phyloP scores from a whole-genome alignment of 2,329 filamentous ascomycete genomes.

The Trichoderma lentiforme region DNA sequence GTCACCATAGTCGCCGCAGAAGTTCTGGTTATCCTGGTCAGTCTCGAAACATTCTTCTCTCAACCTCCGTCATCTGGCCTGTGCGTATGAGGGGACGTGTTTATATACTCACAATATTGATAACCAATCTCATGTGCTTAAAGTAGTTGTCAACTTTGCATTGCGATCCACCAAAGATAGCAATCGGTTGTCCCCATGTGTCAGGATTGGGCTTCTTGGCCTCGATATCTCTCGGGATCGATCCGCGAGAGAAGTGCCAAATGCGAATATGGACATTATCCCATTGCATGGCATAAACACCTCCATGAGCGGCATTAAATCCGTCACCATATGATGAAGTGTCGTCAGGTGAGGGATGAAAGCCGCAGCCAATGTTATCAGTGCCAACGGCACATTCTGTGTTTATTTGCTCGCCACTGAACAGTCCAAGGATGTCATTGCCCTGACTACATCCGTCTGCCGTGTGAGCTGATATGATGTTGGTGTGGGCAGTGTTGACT shows the following conservation, averaged over 20 bases:
- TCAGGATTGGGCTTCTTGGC: conserved; percentile 57
- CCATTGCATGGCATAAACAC: conserved; percentile 71
- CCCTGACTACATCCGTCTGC: conserved; percentile 31
- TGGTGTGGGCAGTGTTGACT: conserved; percentile 57
- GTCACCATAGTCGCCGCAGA: conserved; percentile 74
- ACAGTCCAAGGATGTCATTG: conserved; percentile 22
- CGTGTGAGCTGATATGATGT: conserved; percentile 63
- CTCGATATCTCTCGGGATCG: conserved; percentile 63
- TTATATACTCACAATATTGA: conserved; percentile 56
- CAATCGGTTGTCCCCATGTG: conserved; percentile 66
- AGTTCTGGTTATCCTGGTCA: conserved; percentile 44
- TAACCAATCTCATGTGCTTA: conserved; percentile 65
- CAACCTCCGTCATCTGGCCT: too few species aligned
- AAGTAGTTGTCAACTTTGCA: conserved; percentile 69
- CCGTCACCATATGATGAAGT: conserved; percentile 55
- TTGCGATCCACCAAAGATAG: conserved; percentile 59
- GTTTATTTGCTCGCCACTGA: conserved; percentile 28
- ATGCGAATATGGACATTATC: conserved; percentile 63
- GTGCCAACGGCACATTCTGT: conserved; percentile 38
- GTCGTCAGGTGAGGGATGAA: conserved; percentile 38
- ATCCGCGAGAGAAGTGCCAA: conserved; percentile 70
- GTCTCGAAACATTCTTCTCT: neutral
- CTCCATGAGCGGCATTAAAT: conserved; percentile 66
- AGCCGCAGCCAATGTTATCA: conserved; percentile 46
- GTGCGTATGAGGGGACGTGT: neutral